Conservation (phyloP, 2,329 filamentous ascomycete species). For the Epichloe sp. region DNA sequence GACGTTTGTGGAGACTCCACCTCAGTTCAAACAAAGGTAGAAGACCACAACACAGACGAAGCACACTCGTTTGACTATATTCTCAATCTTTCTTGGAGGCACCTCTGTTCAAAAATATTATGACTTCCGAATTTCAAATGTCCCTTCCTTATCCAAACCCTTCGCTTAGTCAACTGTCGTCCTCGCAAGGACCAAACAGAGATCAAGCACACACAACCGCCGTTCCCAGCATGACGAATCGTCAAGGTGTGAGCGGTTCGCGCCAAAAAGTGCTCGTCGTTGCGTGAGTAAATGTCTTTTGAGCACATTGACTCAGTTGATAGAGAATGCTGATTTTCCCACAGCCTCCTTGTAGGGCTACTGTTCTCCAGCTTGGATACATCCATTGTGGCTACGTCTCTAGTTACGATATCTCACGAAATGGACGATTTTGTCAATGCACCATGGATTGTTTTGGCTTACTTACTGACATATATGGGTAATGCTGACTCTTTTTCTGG, state of each 20-base stretch:
- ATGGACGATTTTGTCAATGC: conserved; percentile 37
- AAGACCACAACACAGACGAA: not conserved
- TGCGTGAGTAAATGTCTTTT: conserved; percentile 15
- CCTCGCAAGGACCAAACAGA: conserved; percentile 4
- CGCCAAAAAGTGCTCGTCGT: conserved; percentile 21
- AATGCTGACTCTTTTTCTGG: not conserved
- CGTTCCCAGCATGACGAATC: not conserved
- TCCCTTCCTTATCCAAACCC: conserved; percentile 22
- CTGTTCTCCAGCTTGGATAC: conserved; percentile 45
- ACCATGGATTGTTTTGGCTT: conserved; percentile 42
- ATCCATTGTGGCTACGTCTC: conserved; percentile 44
- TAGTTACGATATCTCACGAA: conserved; percentile 42
- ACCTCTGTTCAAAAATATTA: conserved; percentile 4
- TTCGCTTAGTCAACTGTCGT: conserved; percentile 18
- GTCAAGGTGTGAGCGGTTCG: conserved; percentile 4
- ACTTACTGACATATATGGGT: conserved; percentile 45
- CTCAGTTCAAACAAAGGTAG: not conserved
- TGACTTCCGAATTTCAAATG: conserved; percentile 16
- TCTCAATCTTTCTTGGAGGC: not conserved
- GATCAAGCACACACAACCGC: not conserved
- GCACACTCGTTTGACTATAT: not conserved
- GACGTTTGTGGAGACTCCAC: not conserved
- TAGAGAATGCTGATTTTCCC: not conserved
- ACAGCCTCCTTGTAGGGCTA: conserved; percentile 36
- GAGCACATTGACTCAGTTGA: not conserved